Evolutionary conservation across 225 moss, liverwort and hornwort genomes (phyloP).

Genomic region (Sphagnum tenellum): DNA sequence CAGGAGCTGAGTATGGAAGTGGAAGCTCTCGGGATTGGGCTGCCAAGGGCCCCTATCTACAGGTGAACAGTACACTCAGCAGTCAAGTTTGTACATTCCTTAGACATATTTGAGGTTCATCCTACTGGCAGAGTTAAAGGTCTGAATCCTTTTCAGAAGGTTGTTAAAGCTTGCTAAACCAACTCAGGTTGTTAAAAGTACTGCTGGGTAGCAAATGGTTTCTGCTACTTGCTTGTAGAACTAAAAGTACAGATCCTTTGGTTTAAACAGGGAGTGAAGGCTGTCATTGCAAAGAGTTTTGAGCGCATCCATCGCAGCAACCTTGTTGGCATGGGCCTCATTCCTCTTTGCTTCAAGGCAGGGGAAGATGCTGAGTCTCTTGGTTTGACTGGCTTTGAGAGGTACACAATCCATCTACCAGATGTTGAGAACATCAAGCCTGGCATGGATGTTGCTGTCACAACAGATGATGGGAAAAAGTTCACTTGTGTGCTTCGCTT

Average conservation of each 20-base stretch:
- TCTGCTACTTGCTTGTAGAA: not conserved
- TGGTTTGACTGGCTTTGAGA: constrained; percentile 85
- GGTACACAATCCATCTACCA: constrained; percentile 65
- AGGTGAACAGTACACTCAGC: constrained; percentile 15
- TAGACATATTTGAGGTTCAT: too few relatives aligned
- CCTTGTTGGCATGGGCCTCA: constrained; percentile 89
- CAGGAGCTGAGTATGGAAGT: constrained; percentile 95
- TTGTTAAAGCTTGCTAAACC: too few relatives aligned
- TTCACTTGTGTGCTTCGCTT: constrained; percentile 77
- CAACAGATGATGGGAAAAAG: constrained; percentile 62
- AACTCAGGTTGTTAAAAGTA: too few relatives aligned
- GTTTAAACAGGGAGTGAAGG: constrained; percentile 72
- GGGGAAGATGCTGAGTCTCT: constrained; percentile 71
- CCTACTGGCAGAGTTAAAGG: too few relatives aligned
- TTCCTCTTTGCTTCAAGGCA: constrained; percentile 84
- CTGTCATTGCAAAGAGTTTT: constrained; percentile 95
- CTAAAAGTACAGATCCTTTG: too few relatives aligned
- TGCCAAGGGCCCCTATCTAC: constrained; percentile 87
- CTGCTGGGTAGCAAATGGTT: too few relatives aligned
- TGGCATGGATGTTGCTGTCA: constrained; percentile 79
- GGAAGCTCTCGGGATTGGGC: constrained; percentile 99
- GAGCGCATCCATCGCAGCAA: constrained; percentile 99
- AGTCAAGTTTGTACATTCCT: too few relatives aligned
- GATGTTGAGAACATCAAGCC: constrained; percentile 57
- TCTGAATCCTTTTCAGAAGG: too few relatives aligned